Base-by-base conservation (phyloP, 2,329 filamentous ascomycete species). In the Sclerotinia spermophila region DNA sequence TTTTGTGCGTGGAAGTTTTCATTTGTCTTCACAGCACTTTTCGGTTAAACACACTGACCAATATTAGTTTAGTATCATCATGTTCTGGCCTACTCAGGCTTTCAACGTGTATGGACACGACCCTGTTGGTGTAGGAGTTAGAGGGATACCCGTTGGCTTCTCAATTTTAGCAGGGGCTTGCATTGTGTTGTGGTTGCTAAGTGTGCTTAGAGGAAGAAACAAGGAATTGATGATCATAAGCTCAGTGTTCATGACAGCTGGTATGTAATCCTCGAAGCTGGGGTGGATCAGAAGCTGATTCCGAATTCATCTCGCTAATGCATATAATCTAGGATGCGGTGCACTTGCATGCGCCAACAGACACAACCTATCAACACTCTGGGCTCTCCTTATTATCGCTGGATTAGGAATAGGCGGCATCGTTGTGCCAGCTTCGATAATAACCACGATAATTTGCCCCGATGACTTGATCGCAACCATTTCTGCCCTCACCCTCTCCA, bases 391-490 rank as follows among this genome's bases (percentile, higher is more conserved):
- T n/a, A 81, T 86, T 21, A 77, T 91, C 6, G 87, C 88, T 2
- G 86, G 87, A 6, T 78, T 91, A 3, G 90, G 90, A 10, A 87
- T 91, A 6, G 90, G 89, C 10, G 89, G 87, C 1, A 89, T 92
- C 66, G 86, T 76, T 45, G 72, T 76, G 38, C 74, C 73, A 90
- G 86, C 87, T 1, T 88, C 87, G 1, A 89, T 91, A 74, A 89
- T 92, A 70, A 87, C 87, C 13, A 89, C 88, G 7, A 91, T 92
- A 74, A 88, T 91, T 74, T 91, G 88, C 72, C 89, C 90, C 0
- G 87, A 90, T 76, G 89, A 92, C 69, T 83, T 92, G 6, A 92
- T 92, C 73, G 90, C 88, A 6, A 92, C 90, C 2, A 84, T 91
- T 59, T 86, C 89, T 1, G 88, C 90, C 10, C 81, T 92, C 30